phyloP scores from a whole-genome alignment of 129 eudicot species.

The Flaveria bidentis region DNA sequence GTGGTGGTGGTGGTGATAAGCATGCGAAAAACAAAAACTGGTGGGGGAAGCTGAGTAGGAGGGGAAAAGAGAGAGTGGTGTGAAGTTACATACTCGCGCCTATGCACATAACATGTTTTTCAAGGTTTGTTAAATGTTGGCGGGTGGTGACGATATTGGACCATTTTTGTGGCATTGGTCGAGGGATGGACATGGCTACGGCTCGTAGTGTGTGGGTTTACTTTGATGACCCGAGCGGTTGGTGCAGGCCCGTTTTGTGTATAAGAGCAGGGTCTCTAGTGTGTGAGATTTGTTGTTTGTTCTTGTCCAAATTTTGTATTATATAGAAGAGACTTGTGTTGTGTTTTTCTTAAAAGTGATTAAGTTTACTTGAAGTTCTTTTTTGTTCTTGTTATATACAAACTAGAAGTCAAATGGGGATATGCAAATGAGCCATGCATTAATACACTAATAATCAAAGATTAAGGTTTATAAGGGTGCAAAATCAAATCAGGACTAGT shows the following conservation, averaged over 20 bases:
- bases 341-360: not conserved
- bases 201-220: slow-evolving; percentile 19
- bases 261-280: slow-evolving; percentile 12
- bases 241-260: slow-evolving; percentile 24
- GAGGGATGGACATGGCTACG: slow-evolving; percentile 9
- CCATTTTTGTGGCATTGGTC: slow-evolving; percentile 21
- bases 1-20: slow-evolving; percentile 25
- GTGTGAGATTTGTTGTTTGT: slow-evolving; percentile 14
- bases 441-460: too few relatives aligned
- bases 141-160: not conserved
- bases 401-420: too few relatives aligned
- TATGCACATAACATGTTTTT: not conserved
- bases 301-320: slow-evolving; percentile 7
- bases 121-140: slow-evolving; percentile 14
- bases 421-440: too few relatives aligned
- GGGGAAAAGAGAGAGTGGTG: slow-evolving; percentile 39
- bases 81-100: slow-evolving; percentile 12
- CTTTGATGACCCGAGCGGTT: slow-evolving; percentile 1
- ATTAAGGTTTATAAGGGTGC: too few relatives aligned
- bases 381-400: too few relatives aligned
- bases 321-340: slow-evolving; percentile 13
- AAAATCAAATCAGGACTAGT: too few relatives aligned
- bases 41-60: slow-evolving; percentile 45
- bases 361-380: not conserved
- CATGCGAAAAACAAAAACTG: slow-evolving; percentile 33